Evolutionary conservation across 192 early-diverging fungal species (phyloP).

Genomic region (Phlyctochytrium bullatum): DNA sequence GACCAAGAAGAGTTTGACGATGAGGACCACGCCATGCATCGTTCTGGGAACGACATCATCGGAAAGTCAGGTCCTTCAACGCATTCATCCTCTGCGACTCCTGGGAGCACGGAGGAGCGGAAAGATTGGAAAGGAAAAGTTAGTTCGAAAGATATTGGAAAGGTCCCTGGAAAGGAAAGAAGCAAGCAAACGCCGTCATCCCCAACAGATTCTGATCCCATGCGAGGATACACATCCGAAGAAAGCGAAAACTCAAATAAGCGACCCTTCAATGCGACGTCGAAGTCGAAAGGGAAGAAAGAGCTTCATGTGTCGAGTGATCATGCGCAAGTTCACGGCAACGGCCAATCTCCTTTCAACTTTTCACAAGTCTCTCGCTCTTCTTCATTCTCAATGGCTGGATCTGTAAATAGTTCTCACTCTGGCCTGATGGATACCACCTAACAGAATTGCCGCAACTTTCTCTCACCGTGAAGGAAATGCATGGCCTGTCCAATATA

Average conservation of each 20-base stretch:
- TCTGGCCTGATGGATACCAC: conserved; percentile 6
- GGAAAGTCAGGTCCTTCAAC: neutral
- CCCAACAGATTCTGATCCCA: neutral
- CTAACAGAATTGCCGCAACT: too few relatives aligned
- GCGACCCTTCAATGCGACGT: too few relatives aligned
- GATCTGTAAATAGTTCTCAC: conserved; percentile 2
- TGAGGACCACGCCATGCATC: neutral
- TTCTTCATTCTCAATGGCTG: neutral
- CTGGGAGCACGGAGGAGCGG: neutral
- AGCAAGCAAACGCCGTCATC: neutral
- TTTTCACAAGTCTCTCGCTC: neutral
- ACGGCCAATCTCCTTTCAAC: neutral
- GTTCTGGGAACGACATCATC: neutral
- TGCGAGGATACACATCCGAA: conserved; percentile 1
- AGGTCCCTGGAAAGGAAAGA: neutral
- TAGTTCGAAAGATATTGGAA: neutral
- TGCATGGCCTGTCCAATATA: too few relatives aligned
- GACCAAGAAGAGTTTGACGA: conserved; percentile 18
- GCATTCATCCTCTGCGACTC: neutral
- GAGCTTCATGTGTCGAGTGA: neutral
- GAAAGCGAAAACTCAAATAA: neutral
- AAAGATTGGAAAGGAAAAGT: neutral
- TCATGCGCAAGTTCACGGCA: neutral
- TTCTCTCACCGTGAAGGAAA: too few relatives aligned
- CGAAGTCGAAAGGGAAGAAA: neutral